phyloP scores from a whole-genome alignment of 371 early-diverging fungal genomes.

The Mucor plumbeus region DNA sequence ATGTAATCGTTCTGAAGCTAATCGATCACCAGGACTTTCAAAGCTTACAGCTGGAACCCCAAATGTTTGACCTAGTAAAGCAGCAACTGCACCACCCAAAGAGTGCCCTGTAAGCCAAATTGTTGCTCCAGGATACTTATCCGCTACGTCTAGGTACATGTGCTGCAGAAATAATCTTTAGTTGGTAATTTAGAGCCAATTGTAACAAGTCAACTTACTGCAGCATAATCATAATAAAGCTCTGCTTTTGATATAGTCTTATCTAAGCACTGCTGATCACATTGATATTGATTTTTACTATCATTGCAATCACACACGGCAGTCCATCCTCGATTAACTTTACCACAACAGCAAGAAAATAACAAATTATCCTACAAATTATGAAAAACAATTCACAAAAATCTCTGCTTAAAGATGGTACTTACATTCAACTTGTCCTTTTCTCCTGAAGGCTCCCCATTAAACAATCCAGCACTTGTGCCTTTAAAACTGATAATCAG shows the following conservation, averaged over 20 bases:
- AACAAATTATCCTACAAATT: conserved; percentile 82
- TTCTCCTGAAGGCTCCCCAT: conserved; percentile 80
- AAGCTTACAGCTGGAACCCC: conserved; percentile 88
- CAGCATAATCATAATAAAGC: conserved; percentile 84
- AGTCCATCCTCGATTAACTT: conserved; percentile 83
- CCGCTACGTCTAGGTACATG: conserved; percentile 55
- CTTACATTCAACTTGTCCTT: conserved; percentile 85
- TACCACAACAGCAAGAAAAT: conserved; percentile 98
- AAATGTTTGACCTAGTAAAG: conserved; percentile 85
- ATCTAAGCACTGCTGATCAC: conserved; percentile 72
- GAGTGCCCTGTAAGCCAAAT: conserved; percentile 95
- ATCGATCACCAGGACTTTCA: conserved; percentile 87
- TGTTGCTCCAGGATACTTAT: conserved; percentile 69
- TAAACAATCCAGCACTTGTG: conserved; percentile 79
- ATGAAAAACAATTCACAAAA: background rate
- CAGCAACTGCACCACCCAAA: conserved; percentile 87
- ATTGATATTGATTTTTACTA: conserved; percentile 55
- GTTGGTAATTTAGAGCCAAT: background rate
- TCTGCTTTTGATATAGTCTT: conserved; percentile 61
- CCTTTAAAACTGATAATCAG: conserved; percentile 92
- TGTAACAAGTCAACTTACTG: conserved; percentile 46
- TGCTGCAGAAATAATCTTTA: conserved; percentile 22
- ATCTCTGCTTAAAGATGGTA: background rate
- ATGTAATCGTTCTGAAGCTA: conserved; percentile 83
- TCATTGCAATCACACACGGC: conserved; percentile 85